Conservation (phyloP, 1,139 yeast genomes). For the Debaryomyces fabryi region DNA sequence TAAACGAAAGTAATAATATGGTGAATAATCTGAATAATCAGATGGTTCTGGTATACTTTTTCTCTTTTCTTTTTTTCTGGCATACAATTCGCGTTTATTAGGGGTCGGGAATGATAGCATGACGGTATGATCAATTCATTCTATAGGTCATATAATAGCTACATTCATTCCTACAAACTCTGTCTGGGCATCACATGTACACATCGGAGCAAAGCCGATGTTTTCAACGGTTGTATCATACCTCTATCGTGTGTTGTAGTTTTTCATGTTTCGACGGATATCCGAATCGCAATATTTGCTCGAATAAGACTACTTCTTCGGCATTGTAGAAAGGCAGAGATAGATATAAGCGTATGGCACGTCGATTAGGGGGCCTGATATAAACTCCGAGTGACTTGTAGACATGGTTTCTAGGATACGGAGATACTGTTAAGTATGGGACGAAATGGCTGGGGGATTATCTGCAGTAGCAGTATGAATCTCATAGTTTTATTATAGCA, state of each 20-base stretch:
- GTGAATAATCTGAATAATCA: not conserved
- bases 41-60: conserved; percentile 1
- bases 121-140: not conserved
- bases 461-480: conserved; percentile 2
- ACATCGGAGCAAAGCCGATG: not conserved
- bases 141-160: not conserved
- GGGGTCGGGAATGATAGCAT: conserved; percentile 2
- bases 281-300: conserved; percentile 1
- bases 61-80: conserved; percentile 2
- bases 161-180: not conserved
- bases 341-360: not conserved
- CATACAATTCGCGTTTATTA: conserved; percentile 4
- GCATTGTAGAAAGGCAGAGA: not conserved
- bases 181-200: not conserved
- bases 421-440: not conserved
- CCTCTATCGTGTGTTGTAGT: not conserved
- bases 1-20: not conserved
- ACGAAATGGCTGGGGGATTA: not conserved
- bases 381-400: not conserved
- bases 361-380: not conserved
- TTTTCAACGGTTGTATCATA: not conserved
- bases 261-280: not conserved
- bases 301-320: not conserved
- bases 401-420: not conserved
- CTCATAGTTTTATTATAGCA: not conserved